phyloP scores from a whole-genome alignment of 108 stramenopile species.

The Nannochloropsis oceanica region DNA sequence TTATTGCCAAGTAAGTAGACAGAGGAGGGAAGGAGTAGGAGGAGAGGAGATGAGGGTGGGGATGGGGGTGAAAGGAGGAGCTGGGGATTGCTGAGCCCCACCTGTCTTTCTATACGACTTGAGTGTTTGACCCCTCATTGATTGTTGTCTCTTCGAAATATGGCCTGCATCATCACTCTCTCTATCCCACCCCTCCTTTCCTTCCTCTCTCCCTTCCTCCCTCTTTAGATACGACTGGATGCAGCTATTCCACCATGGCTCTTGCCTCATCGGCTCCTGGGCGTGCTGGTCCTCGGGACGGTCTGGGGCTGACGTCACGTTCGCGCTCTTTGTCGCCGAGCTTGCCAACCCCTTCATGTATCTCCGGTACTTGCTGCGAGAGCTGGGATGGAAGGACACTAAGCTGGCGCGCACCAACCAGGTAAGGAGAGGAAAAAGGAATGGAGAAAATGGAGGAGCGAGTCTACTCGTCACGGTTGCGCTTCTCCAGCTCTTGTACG shows the following conservation, averaged over 20 bases:
- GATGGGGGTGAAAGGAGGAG: too few species aligned
- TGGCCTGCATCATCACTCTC: not conserved
- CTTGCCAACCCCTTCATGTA: not conserved
- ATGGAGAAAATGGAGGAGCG: not conserved
- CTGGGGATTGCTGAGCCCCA: too few species aligned
- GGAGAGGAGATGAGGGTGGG: too few species aligned
- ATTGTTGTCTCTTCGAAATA: too few species aligned
- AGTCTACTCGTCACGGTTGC: not conserved
- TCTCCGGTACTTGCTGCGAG: not conserved
- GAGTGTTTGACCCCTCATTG: too few species aligned
- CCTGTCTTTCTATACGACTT: too few species aligned
- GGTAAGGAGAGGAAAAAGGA: not conserved
- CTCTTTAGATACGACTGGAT: not conserved
- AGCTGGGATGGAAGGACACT: not conserved
- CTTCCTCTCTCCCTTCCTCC: not conserved
- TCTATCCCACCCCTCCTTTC: not conserved
- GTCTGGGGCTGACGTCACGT: not conserved
- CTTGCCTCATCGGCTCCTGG: not conserved
- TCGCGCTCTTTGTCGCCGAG: not conserved
- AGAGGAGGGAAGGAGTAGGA: not conserved
- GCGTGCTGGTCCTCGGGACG: not conserved
- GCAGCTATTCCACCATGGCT: not conserved
- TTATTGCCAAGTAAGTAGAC: not conserved
- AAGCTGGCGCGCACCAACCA: not conserved
- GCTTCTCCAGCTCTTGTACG: not conserved